phyloP scores from a whole-genome alignment of 345 rosid species.

The Populus ilicifolia region DNA sequence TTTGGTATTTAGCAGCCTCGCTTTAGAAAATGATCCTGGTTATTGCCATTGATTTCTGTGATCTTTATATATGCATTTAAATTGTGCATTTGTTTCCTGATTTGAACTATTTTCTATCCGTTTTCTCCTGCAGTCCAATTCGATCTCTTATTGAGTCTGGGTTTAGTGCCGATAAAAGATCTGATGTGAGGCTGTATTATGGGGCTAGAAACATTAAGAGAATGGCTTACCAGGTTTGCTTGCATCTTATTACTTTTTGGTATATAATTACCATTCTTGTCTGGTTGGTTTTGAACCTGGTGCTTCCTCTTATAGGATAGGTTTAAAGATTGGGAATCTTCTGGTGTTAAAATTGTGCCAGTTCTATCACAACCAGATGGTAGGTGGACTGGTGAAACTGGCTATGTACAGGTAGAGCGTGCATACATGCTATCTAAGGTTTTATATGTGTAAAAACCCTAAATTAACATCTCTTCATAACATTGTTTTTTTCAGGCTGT shows the following conservation, averaged over 20 bases:
- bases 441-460: neutral
- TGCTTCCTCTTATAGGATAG: constrained; percentile 52
- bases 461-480: neutral
- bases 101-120: neutral
- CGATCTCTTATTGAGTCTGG: constrained; percentile 88
- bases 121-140: constrained; percentile 63
- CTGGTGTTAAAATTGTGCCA: constrained; percentile 77
- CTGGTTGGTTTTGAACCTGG: constrained; percentile 2
- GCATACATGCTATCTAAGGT: neutral
- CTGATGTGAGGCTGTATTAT: constrained; percentile 84
- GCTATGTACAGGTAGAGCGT: constrained; percentile 73
- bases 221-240: constrained; percentile 93
- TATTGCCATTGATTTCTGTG: neutral
- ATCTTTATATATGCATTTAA: too few relatives aligned
- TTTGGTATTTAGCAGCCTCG: neutral
- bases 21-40: neutral
- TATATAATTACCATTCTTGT: neutral
- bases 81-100: neutral
- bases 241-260: neutral
- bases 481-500: constrained; percentile 61
- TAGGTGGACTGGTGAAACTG: constrained; percentile 81
- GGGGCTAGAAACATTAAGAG: constrained; percentile 89
- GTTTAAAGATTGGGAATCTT: constrained; percentile 85
- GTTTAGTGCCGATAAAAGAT: constrained; percentile 63
- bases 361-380: constrained; percentile 86